Evolutionary conservation across 2,329 filamentous ascomycete genomes (phyloP).

Genomic region (Harringtonia lauricola): DNA sequence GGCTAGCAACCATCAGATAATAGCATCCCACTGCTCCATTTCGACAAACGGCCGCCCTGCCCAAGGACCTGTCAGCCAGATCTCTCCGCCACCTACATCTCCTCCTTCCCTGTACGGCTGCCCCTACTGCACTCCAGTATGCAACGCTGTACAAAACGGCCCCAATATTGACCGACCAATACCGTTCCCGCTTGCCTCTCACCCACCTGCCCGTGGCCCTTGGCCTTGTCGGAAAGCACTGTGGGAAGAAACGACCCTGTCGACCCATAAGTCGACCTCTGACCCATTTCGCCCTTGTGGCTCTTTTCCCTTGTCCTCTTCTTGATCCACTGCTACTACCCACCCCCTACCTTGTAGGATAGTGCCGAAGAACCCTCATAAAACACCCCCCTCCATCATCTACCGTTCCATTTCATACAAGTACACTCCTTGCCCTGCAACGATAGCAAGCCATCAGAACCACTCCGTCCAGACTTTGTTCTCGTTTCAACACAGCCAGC

Average conservation of each 20-base stretch:
- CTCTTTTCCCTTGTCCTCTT: slow-evolving; percentile 16
- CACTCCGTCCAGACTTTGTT: slow-evolving; percentile 17
- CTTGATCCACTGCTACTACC: slow-evolving; percentile 22
- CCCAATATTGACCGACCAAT: slow-evolving; percentile 13
- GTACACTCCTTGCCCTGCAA: slow-evolving; percentile 34
- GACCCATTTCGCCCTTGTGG: slow-evolving; percentile 16
- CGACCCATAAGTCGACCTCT: slow-evolving; percentile 6
- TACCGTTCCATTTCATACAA: slow-evolving; percentile 37
- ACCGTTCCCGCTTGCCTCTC: slow-evolving; percentile 7
- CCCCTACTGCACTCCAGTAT: slow-evolving; percentile 28
- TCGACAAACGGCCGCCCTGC: too few relatives aligned
- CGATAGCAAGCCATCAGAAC: slow-evolving; percentile 19
- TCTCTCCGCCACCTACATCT: slow-evolving; percentile 27
- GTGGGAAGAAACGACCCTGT: slow-evolving; percentile 6
- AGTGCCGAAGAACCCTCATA: slow-evolving; percentile 36
- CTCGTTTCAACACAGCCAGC: slow-evolving; percentile 14
- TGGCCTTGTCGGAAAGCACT: slow-evolving; percentile 6
- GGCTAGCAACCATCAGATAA: slow-evolving; percentile 2
- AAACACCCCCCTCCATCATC: slow-evolving; percentile 36
- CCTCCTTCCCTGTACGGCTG: slow-evolving; percentile 39
- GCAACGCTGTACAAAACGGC: slow-evolving; percentile 20
- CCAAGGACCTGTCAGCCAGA: slow-evolving; percentile 16
- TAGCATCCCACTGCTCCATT: slow-evolving; percentile 5
- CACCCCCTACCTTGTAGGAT: slow-evolving; percentile 21
- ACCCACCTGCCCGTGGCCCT: not conserved